Evolutionary conservation across 75 land plant species (phyloP).

Genomic region (Cupressus sempervirens): DNA sequence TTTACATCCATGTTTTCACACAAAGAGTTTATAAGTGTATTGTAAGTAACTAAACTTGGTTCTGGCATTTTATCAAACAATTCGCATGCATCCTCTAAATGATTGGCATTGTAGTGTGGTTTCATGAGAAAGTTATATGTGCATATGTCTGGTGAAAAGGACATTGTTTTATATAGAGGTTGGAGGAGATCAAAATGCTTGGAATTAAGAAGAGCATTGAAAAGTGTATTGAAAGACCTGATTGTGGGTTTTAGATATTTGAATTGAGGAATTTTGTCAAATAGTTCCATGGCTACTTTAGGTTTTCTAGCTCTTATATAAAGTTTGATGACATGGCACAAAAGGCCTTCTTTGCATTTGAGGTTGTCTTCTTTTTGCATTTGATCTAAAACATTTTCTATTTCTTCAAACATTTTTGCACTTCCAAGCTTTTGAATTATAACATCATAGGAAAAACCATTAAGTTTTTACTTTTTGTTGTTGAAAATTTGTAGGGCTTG

Average conservation of each 20-base stretch:
- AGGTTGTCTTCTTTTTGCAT: neutral
- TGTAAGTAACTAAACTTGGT: constrained; percentile 5
- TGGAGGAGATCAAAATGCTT: constrained; percentile 9
- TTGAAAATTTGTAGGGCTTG: constrained; percentile 1
- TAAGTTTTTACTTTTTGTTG: neutral
- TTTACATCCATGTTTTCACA: neutral
- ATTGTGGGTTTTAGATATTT: neutral
- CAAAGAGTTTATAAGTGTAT: neutral
- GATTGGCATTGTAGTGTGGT: neutral
- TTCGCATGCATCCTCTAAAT: constrained; percentile 10
- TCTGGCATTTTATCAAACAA: constrained; percentile 2
- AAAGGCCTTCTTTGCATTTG: constrained; percentile 3
- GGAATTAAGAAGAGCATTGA: neutral
- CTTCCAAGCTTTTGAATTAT: constrained; percentile 6
- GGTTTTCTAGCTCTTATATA: neutral
- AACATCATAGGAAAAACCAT: neutral
- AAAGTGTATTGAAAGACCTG: constrained; percentile 12
- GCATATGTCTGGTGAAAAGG: neutral
- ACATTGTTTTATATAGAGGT: neutral
- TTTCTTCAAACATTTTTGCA: constrained; percentile 1
- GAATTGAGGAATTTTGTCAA: neutral
- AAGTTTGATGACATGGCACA: constrained; percentile 5
- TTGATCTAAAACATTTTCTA: neutral
- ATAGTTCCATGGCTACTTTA: neutral
- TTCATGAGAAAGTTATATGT: constrained; percentile 8